These are phyloP conservation scores for Exophiala aquamarina DNA, from an alignment of 2,329 filamentous ascomycete species.

Conservation along the genomic window DNA sequence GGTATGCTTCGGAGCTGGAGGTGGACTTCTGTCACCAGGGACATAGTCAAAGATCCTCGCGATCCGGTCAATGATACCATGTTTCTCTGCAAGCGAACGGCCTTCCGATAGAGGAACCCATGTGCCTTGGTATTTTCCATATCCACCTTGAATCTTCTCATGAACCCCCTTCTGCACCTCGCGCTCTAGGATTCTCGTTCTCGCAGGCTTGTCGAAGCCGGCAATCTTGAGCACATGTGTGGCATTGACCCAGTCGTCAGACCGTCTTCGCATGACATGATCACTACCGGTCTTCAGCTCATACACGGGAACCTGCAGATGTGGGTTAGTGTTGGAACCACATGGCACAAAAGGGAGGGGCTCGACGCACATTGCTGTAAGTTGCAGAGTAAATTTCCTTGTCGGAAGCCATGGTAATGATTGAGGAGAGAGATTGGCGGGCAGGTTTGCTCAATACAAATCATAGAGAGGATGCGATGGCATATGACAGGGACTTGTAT, in stretches of 20 bases:
- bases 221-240: constrained; percentile 97
- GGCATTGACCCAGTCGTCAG: constrained; percentile 99
- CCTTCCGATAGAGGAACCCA: constrained; percentile 91
- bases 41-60: constrained; percentile 86
- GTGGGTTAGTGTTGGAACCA: constrained; percentile 19
- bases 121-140: constrained; percentile 98
- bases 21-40: constrained; percentile 81
- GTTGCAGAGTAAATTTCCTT: constrained; percentile 63
- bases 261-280: constrained; percentile 93
- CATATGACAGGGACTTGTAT: too few species aligned
- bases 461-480: not conserved
- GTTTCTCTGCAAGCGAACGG: constrained; percentile 77
- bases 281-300: constrained; percentile 85
- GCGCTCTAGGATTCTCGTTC: constrained; percentile 90
- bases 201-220: constrained; percentile 93
- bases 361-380: constrained; percentile 59
- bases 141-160: constrained; percentile 97
- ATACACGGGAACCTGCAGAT: constrained; percentile 80
- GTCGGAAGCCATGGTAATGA: constrained; percentile 29
- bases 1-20: constrained; percentile 88
- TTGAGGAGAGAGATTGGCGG: too few species aligned
- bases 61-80: constrained; percentile 81
- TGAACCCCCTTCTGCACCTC: constrained; percentile 96
- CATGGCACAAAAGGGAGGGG: constrained; percentile 8
- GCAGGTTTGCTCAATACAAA: not conserved